Conservation (phyloP, 2,329 filamentous ascomycete species). For the Cephalotrichum gorgonifer region DNA sequence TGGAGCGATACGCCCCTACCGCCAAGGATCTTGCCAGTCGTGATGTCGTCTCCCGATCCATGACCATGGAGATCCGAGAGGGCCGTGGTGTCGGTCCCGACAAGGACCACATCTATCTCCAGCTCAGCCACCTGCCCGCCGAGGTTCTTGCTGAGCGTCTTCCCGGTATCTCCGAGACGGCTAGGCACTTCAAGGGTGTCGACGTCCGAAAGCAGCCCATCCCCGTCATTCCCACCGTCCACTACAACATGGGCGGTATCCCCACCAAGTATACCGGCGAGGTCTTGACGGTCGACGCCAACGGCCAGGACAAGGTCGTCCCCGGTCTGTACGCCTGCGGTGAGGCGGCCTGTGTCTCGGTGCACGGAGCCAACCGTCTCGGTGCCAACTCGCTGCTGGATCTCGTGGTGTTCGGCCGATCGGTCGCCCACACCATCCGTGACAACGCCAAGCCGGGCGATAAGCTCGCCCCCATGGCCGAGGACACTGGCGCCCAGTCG, state of each 20-base stretch:
- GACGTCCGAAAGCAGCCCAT: conserved; percentile 97
- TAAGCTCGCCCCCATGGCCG: conserved; percentile 67
- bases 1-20: conserved; percentile 96
- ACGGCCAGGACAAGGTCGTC: conserved; percentile 85
- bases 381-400: conserved; percentile 97
- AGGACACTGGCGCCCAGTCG: conserved; percentile 80
- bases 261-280: conserved; percentile 96
- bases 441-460: conserved; percentile 83
- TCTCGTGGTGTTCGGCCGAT: conserved; percentile 93
- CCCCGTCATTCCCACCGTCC: conserved; percentile 88
- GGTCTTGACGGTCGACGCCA: conserved; percentile 77
- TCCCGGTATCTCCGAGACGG: conserved; percentile 96
- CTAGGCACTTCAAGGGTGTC: conserved; percentile 92
- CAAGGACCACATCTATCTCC: conserved; percentile 97
- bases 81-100: conserved; percentile 94
- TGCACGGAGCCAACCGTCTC: conserved; percentile 95
- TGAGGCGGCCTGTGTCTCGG: conserved; percentile 94
- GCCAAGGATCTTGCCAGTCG: conserved; percentile 95
- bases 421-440: conserved; percentile 92
- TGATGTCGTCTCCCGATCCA: conserved; percentile 93
- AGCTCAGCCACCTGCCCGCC: conserved; percentile 87
- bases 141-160: conserved; percentile 93
- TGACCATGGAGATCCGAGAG: conserved; percentile 97
- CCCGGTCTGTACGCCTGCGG: conserved; percentile 93
- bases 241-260: conserved; percentile 99